phyloP scores from a whole-genome alignment of 768 basidiomycete genomes.

The Psilocybe cubensis region DNA sequence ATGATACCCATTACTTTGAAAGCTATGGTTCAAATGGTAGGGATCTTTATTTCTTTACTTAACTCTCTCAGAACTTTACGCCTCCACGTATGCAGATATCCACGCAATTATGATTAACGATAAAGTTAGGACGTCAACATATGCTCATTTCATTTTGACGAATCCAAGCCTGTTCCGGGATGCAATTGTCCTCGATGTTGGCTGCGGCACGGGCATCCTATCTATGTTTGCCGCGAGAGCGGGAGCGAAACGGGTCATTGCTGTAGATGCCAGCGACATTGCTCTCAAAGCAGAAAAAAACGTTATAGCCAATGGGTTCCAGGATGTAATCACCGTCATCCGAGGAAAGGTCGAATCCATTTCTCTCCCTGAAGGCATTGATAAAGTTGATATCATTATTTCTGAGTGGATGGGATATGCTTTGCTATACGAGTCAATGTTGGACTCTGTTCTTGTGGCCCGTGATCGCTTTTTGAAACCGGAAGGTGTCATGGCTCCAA shows the following conservation, averaged over 20 bases:
- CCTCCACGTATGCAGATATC: constrained; percentile 61
- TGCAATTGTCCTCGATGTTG: constrained; percentile 91
- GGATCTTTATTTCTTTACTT: constrained; percentile 1
- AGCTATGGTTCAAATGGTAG: constrained; percentile 88
- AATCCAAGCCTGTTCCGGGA: constrained; percentile 83
- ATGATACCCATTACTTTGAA: constrained; percentile 93
- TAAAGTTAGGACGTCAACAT: constrained; percentile 90
- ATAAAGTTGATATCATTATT: constrained; percentile 90
- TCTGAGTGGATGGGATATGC: constrained; percentile 99
- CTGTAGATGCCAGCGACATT: constrained; percentile 89
- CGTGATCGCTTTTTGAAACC: constrained; percentile 84
- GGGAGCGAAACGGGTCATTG: constrained; percentile 89
- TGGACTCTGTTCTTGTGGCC: constrained; percentile 91
- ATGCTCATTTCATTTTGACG: constrained; percentile 87
- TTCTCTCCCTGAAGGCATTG: constrained; percentile 66
- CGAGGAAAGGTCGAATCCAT: constrained; percentile 93
- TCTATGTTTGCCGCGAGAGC: constrained; percentile 89
- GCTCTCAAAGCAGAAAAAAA: constrained; percentile 78
- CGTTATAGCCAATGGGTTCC: constrained; percentile 74
- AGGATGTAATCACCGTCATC: constrained; percentile 82
- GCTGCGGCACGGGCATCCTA: constrained; percentile 94
- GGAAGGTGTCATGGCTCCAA: constrained; percentile 87
- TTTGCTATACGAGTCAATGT: constrained; percentile 94
- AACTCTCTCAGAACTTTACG: neutral
- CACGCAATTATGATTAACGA: constrained; percentile 98